phyloP scores from a whole-genome alignment of 208 protist species.

The Wallacemonas sp. region DNA sequence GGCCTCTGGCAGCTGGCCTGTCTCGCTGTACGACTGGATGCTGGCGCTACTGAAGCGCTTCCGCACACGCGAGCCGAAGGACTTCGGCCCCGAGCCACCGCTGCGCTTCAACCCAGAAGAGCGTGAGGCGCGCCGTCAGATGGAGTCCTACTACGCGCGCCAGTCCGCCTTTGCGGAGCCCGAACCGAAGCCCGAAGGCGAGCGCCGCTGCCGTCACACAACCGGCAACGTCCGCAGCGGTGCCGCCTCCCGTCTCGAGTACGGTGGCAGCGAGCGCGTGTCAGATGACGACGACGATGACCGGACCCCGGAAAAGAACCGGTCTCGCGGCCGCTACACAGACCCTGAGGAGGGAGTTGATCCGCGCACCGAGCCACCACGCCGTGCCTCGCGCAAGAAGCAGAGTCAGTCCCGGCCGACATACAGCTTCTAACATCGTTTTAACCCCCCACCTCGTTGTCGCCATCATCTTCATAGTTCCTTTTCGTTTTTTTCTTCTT shows the following conservation, averaged over 20 bases:
- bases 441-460: too few species aligned
- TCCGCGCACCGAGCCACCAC: conserved; percentile 9
- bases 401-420: neutral
- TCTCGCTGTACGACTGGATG: conserved; percentile 66
- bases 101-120: conserved; percentile 52
- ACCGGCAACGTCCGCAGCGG: too few species aligned
- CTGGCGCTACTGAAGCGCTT: conserved; percentile 48
- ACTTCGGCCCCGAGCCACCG: conserved; percentile 41
- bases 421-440: neutral
- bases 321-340: neutral
- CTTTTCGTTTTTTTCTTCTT: conserved; percentile 8
- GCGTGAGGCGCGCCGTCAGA: conserved; percentile 23
- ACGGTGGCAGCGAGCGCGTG: too few species aligned
- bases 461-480: too few species aligned
- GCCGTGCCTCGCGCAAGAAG: neutral
- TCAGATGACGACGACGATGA: neutral
- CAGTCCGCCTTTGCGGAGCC: conserved; percentile 20
- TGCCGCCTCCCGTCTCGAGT: too few species aligned
- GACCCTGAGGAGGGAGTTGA: conserved; percentile 2
- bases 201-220: too few species aligned
- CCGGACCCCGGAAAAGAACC: conserved; percentile 4
- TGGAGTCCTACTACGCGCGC: conserved; percentile 19
- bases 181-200: neutral
- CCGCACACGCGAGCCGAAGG: conserved; percentile 34
- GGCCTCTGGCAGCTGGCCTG: conserved; percentile 58